Conservation (phyloP, 768 basidiomycete species). For the Cystoderma amianthinum region DNA sequence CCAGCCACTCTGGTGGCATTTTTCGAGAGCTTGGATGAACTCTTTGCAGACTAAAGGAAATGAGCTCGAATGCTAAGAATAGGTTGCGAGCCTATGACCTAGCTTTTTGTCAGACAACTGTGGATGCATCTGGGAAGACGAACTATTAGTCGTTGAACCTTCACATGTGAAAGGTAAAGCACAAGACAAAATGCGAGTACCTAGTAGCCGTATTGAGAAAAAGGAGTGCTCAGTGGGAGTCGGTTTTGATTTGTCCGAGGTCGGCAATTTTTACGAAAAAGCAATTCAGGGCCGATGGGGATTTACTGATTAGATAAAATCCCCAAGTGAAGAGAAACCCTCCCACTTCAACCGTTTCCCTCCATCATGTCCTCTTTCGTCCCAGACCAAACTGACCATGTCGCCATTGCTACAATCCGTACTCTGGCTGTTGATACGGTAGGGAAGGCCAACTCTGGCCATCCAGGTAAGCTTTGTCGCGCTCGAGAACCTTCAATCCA, state of each 20-base stretch:
- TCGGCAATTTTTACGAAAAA: neutral
- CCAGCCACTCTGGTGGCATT: conserved; percentile 61
- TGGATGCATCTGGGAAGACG: conserved; percentile 59
- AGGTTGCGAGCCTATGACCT: conserved; percentile 17
- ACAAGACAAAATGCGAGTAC: no score
- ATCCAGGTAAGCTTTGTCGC: conserved; percentile 55
- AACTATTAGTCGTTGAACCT: no score
- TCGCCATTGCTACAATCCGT: conserved; percentile 67
- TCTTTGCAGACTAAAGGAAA: conserved; percentile 55
- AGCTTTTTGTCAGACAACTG: conserved; percentile 64
- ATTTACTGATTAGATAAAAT: conserved; percentile 13
- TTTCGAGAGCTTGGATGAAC: conserved; percentile 70
- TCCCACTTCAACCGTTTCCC: conserved; percentile 9
- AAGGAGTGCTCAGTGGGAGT: no score
- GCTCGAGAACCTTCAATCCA: conserved; percentile 5
- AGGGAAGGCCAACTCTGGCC: conserved; percentile 88
- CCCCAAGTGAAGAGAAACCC: conserved; percentile 1
- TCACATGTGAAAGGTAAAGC: no score
- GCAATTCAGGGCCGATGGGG: conserved; percentile 9
- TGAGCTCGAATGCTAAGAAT: conserved; percentile 1
- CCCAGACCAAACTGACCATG: conserved; percentile 39
- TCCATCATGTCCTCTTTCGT: conserved; percentile 31
- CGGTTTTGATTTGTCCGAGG: no score
- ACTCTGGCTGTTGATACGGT: conserved; percentile 73
- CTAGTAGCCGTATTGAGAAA: no score